Evolutionary conservation across 2,329 filamentous ascomycete species (phyloP).

Genomic region (Aspergillus ibericus): DNA sequence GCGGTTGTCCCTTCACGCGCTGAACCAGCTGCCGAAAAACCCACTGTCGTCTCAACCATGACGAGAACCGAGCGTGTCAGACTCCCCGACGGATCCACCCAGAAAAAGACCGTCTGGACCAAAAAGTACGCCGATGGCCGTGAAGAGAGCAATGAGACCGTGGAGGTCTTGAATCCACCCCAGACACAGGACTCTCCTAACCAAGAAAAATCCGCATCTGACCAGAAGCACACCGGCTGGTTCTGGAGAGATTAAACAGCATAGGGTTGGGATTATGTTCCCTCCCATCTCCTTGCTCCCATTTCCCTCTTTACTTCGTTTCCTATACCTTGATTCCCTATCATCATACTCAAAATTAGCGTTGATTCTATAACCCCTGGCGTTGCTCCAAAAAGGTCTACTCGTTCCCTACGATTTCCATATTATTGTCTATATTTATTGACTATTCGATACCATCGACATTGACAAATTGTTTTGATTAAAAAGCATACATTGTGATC

Average conservation of each 20-base stretch:
- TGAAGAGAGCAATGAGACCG: conserved; percentile 59
- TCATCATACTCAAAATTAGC: background rate
- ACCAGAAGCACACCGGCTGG: conserved; percentile 31
- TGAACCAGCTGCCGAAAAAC: conserved; percentile 10
- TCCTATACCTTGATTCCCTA: background rate
- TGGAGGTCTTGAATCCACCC: conserved; percentile 41
- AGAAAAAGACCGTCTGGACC: conserved; percentile 58
- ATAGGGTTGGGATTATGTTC: background rate
- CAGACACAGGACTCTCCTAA: conserved; percentile 16
- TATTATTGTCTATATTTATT: background rate
- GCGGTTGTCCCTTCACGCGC: background rate
- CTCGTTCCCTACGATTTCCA: background rate
- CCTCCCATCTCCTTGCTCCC: conserved; percentile 1
- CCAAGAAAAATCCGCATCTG: conserved; percentile 8
- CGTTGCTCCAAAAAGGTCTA: background rate
- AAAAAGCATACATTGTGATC: too few relatives aligned
- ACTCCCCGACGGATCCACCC: conserved; percentile 57
- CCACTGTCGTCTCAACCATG: conserved; percentile 54
- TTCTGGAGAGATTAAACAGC: conserved; percentile 38
- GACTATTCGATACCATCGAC: background rate
- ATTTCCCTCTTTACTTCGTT: background rate
- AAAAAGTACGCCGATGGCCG: conserved; percentile 61
- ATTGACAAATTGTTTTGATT: too few relatives aligned
- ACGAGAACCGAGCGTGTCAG: conserved; percentile 58
- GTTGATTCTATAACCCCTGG: background rate